Conservation (phyloP, 2,329 filamentous ascomycete genomes). For the Cercospora sp. region DNA sequence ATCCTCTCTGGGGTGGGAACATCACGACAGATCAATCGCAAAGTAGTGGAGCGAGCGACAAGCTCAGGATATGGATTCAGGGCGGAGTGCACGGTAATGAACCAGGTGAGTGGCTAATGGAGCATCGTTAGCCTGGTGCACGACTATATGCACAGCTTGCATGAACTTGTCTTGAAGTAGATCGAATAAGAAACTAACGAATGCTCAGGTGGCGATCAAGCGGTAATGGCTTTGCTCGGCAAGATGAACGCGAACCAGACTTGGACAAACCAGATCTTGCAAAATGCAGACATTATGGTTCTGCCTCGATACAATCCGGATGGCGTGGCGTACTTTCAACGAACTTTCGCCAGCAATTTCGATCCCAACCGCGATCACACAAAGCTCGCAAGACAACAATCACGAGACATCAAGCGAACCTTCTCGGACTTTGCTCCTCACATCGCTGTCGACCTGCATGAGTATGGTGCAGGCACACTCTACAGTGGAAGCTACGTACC, state of each 20-base stretch:
- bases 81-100: constrained; percentile 42
- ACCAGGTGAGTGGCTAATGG: constrained; percentile 25
- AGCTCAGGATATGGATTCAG: constrained; percentile 42
- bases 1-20: background rate
- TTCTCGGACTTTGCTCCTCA: constrained; percentile 38
- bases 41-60: constrained; percentile 25
- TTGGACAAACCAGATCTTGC: constrained; percentile 38
- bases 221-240: constrained; percentile 39
- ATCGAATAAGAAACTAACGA: background rate
- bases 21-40: background rate
- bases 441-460: constrained; percentile 42
- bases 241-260: constrained; percentile 38
- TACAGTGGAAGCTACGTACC: constrained; percentile 38
- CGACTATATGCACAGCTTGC: too few relatives aligned
- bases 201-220: constrained; percentile 37
- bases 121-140: background rate
- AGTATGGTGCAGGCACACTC: constrained; percentile 36
- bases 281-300: constrained; percentile 39
- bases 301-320: constrained; percentile 42
- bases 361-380: constrained; percentile 43
- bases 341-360: constrained; percentile 40
- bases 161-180: too few relatives aligned
- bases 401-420: constrained; percentile 39
- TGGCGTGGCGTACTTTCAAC: constrained; percentile 41
- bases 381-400: constrained; percentile 41